phyloP scores from a whole-genome alignment of 2,329 filamentous ascomycete genomes.

The Calonectria henricotiae region DNA sequence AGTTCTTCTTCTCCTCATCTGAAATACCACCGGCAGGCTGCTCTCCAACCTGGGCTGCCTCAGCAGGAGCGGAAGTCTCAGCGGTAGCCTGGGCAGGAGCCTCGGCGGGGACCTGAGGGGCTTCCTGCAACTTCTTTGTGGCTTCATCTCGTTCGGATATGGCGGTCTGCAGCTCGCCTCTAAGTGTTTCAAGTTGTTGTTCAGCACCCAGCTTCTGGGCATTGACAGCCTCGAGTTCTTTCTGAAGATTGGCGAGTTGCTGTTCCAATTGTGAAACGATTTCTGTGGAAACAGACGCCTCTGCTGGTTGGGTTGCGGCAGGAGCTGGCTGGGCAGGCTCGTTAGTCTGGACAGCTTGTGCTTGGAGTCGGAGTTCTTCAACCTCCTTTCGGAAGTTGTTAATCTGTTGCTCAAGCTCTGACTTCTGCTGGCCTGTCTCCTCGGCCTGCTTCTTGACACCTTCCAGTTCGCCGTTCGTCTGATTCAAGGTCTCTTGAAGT shows the following conservation, averaged over 20 bases:
- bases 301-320: slow-evolving; percentile 57
- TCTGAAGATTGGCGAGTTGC: slow-evolving; percentile 66
- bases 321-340: slow-evolving; percentile 58
- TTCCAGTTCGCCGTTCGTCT: slow-evolving; percentile 70
- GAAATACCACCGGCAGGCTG: slow-evolving; percentile 56
- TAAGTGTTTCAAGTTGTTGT: slow-evolving; percentile 71
- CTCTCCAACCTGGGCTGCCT: slow-evolving; percentile 38
- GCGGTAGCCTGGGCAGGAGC: slow-evolving; percentile 54
- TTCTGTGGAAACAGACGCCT: slow-evolving; percentile 64
- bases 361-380: slow-evolving; percentile 59
- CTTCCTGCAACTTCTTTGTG: slow-evolving; percentile 59
- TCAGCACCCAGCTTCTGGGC: slow-evolving; percentile 81
- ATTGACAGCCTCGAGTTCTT: slow-evolving; percentile 77
- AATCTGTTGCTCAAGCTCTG: slow-evolving; percentile 63
- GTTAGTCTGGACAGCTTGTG: slow-evolving; percentile 58
- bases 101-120: slow-evolving; percentile 55
- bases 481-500: slow-evolving; percentile 67
- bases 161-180: slow-evolving; percentile 73
- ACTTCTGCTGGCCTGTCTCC: slow-evolving; percentile 54
- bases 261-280: slow-evolving; percentile 66
- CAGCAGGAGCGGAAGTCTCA: slow-evolving; percentile 37
- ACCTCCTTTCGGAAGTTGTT: slow-evolving; percentile 63
- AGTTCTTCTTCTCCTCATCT: slow-evolving; percentile 72
- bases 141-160: slow-evolving; percentile 78
- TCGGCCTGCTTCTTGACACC: slow-evolving; percentile 62